Conservation (phyloP, 768 basidiomycete genomes). For the Suillus subluteus region DNA sequence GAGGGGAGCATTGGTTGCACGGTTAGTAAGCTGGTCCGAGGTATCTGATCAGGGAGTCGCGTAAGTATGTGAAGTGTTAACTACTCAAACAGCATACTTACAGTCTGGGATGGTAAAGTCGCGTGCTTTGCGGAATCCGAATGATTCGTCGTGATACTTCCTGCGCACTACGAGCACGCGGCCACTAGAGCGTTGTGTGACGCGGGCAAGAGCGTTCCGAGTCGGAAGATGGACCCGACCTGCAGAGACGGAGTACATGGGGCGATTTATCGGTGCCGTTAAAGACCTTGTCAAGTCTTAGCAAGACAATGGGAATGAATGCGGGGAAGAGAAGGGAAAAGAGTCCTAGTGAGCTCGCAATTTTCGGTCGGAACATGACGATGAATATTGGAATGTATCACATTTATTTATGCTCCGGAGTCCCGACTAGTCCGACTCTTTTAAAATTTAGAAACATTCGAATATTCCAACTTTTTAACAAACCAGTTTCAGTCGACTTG, state of each 20-base stretch:
- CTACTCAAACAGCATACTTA: constrained; percentile 37
- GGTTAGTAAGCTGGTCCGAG: constrained; percentile 64
- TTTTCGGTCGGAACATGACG: constrained; percentile 1
- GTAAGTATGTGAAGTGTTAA: background rate
- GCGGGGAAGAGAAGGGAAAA: background rate
- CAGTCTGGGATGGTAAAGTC: constrained; percentile 73
- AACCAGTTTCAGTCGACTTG: background rate
- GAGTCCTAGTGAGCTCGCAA: background rate
- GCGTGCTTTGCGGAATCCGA: constrained; percentile 71
- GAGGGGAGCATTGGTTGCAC: constrained; percentile 73
- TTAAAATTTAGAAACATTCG: background rate
- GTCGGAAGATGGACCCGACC: background rate
- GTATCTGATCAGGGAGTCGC: constrained; percentile 50
- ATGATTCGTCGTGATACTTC: constrained; percentile 77
- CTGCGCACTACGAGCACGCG: constrained; percentile 32
- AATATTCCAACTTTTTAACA: background rate
- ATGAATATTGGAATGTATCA: background rate
- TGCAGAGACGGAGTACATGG: background rate
- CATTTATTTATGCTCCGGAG: background rate
- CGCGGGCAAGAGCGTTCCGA: background rate
- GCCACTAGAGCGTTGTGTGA: background rate
- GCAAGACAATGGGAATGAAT: no score
- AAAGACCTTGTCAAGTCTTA: background rate
- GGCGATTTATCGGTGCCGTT: background rate
- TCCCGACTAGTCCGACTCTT: background rate